Conservation (phyloP, 176 grass and related monocot genomes). For the Hsuehochloa calcarea region DNA sequence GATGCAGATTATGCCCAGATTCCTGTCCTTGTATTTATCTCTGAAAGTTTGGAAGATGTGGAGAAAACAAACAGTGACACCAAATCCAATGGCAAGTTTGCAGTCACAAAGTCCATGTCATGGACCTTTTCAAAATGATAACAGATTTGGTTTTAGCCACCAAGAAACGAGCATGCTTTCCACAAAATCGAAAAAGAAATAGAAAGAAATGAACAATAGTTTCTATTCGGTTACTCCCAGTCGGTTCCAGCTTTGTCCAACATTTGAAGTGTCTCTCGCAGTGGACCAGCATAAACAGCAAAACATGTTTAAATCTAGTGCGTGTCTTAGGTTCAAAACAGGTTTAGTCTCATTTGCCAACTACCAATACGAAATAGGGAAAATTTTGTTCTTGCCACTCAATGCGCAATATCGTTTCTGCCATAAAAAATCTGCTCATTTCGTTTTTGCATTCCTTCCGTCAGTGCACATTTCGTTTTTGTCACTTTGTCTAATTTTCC, state of each 20-base stretch:
- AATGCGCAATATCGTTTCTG: too few relatives aligned
- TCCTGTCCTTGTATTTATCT: neutral
- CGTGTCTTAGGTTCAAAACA: neutral
- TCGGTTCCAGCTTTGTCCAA: neutral
- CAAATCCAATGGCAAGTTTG: constrained; percentile 8
- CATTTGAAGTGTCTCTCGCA: neutral
- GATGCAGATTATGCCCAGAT: neutral
- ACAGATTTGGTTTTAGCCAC: neutral
- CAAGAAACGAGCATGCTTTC: neutral
- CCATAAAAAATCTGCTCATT: too few relatives aligned
- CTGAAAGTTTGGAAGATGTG: neutral
- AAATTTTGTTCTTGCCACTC: too few relatives aligned
- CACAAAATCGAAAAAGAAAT: neutral
- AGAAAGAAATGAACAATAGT: neutral
- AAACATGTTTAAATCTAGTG: neutral
- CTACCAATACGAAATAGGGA: too few relatives aligned
- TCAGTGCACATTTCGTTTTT: too few relatives aligned
- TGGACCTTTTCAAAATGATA: neutral
- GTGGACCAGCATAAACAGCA: neutral
- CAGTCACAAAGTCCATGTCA: neutral
- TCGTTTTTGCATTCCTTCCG: too few relatives aligned
- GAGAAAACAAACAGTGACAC: constrained; percentile 1
- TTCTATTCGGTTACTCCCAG: neutral
- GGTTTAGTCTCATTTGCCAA: neutral
- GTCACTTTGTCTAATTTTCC: too few relatives aligned